Conservation (phyloP, 805 yeast species). For the Myxozyma lipomycoides region DNA sequence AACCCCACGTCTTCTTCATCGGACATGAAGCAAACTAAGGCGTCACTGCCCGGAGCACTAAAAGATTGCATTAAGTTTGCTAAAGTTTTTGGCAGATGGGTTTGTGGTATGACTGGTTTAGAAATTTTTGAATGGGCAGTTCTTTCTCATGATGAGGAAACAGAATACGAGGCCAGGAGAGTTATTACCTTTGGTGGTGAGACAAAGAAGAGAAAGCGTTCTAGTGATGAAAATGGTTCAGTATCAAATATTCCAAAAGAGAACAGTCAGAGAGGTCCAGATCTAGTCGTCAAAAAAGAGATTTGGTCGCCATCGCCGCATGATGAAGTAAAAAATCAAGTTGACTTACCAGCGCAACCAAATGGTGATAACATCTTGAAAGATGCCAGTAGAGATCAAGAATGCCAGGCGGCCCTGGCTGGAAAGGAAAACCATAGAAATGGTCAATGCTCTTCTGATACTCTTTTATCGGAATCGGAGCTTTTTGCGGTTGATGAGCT, state of each 20-base stretch:
- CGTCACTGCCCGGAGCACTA: constrained; percentile 9
- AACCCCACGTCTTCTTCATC: constrained; percentile 6
- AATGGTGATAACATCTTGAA: background rate
- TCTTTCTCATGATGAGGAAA: constrained; percentile 17
- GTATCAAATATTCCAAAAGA: background rate
- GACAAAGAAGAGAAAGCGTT: constrained; percentile 1
- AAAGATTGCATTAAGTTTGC: constrained; percentile 14
- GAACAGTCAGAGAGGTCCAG: background rate
- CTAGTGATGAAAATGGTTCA: background rate
- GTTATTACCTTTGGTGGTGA: background rate
- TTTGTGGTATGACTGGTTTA: background rate
- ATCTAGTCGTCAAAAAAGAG: background rate
- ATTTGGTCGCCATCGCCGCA: too few relatives aligned
- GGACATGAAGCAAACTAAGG: constrained; percentile 22
- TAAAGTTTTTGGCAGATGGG: constrained; percentile 22
- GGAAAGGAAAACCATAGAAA: too few relatives aligned
- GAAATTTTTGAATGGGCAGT: constrained; percentile 20
- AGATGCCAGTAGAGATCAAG: background rate
- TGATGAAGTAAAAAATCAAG: background rate
- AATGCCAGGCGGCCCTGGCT: background rate
- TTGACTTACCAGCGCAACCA: background rate
- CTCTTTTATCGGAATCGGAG: too few relatives aligned
- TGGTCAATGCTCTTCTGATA: too few relatives aligned
- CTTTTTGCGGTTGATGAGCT: background rate
- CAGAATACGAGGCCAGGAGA: background rate